Evolutionary conservation across 306 rosid species (phyloP), one percentile per base, ranked within the genome.

Genomic region (Fagus sylvatica): DNA sequence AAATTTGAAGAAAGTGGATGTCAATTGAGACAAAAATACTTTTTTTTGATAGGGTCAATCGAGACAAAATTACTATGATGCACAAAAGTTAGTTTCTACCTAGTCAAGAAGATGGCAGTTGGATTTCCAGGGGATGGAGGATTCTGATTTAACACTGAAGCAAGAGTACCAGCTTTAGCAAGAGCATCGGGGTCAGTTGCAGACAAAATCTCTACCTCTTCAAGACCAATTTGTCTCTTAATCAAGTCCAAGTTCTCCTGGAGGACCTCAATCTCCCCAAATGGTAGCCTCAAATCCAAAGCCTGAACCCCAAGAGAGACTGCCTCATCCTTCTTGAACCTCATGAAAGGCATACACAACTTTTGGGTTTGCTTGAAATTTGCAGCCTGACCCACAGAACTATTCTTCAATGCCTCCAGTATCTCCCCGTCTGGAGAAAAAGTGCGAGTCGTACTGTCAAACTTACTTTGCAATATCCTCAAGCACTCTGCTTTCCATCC

Each of bases 401-500:
- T 87, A 16, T 76, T 76, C 48, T 86, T 88, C 69, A 93, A 77
- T 48, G 92, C 97, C 59, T 84, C 87, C 78, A 85, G 36, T 72
- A 93, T 90, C 71, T 90, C 89, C 9, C 80, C 74, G 15, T 89
- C 94, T 0, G 90, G 84, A 55, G 87, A 74, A 81, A 93, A 93
- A 42, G 80, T 87, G 4, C 51, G 77, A 72, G 89, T 76, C 33
- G 65, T 77, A 0, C 32, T 17, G 56, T 87, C 81, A 75, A 93
- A 93, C 53, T 81, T 88, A 66, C 82, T 84, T 76, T 32, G 89
- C 60, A 93, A 96, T 78, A 91, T 87, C 76, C 55, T 79, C 78
- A 93, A 81, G 86, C 97, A 93, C 68, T 90, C 97, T 0, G 92
- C 98, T 85, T 91, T 90, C 98, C 97, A 93, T 74, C 93, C 97